These are phyloP conservation scores for Sporothrix pseudoabietina DNA, from an alignment of 2,329 filamentous ascomycete genomes.

Conservation along the genomic window DNA sequence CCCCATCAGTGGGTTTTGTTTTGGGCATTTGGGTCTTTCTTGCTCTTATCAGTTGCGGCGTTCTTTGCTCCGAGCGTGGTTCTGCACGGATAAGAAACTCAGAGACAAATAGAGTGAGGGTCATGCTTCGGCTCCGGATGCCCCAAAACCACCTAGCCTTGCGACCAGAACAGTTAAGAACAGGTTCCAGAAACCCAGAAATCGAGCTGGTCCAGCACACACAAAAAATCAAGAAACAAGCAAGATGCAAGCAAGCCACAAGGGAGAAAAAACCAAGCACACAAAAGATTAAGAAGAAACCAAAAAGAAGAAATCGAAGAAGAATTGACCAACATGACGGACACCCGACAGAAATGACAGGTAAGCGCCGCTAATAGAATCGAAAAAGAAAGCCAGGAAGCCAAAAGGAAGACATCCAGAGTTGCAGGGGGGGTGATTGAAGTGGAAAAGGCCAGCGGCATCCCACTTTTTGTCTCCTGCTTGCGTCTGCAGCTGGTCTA, in stretches of 20 bases:
- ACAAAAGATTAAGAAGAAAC: background rate
- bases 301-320: background rate
- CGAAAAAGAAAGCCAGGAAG: background rate
- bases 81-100: conserved; percentile 7
- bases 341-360: background rate
- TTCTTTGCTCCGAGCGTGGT: background rate
- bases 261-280: background rate
- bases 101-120: background rate
- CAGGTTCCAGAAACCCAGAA: background rate
- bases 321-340: background rate
- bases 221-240: background rate
- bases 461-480: conserved; percentile 13
- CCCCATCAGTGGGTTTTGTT: background rate
- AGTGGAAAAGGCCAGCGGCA: background rate
- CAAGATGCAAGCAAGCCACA: background rate
- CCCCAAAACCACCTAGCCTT: conserved; percentile 21
- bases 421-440: background rate
- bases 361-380: background rate
- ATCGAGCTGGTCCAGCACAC: background rate
- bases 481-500: background rate
- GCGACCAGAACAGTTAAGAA: background rate
- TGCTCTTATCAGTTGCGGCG: background rate
- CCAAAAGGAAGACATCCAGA: background rate
- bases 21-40: background rate
- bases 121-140: conserved; percentile 24